Evolutionary conservation across 2,329 filamentous ascomycete species (phyloP), one percentile per base, ranked within the genome.

Genomic region (Neonectria punicea): DNA sequence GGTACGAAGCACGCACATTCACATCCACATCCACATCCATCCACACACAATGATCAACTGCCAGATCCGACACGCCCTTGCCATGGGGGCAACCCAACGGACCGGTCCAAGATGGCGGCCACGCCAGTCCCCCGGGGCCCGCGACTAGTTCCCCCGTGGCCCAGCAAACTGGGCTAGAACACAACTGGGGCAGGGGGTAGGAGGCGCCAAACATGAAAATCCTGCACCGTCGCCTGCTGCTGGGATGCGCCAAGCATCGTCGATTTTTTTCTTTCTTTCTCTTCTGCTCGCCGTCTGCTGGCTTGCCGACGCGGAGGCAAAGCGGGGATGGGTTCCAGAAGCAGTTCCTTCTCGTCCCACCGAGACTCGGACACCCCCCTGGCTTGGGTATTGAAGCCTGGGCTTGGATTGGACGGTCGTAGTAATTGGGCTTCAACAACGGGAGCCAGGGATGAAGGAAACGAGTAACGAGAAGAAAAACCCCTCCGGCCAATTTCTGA

Each of bases 71-170:
- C 57, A 46, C 20, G 55, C 68, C 53, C n/a, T 3, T 18, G 5
- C n/a, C 39, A 10, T 54, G 70, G 67, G 65, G 53, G 61, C 22
- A 22, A 65, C 71, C 71, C 71, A 67, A 70, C 69, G 61, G 63
- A 73, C 71, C 63, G 71, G 72, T 74, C 70, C 72, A 73, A 65
- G 71, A 74, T 66, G 69, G 60, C 63, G 63, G 62, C 61, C 71
- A 65, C 71, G 61, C 66, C 59, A 61, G 49, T 16, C 68, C 61
- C 11, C 68, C 63, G 68, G 64, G 63, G 60, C 53, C 60, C 61
- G 67, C 30, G 65, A 39, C 58, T 68, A 70, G 68, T 66, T 71
- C 64, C 71, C 71, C 70, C 68, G 71, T 63, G 64, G 62, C 43
- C 67, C 64, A 63, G 66, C 55, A 44, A 47, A 65, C 71, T 72